Conservation (phyloP, 1,284 basidiomycete genomes). For the Waitea zeae region DNA sequence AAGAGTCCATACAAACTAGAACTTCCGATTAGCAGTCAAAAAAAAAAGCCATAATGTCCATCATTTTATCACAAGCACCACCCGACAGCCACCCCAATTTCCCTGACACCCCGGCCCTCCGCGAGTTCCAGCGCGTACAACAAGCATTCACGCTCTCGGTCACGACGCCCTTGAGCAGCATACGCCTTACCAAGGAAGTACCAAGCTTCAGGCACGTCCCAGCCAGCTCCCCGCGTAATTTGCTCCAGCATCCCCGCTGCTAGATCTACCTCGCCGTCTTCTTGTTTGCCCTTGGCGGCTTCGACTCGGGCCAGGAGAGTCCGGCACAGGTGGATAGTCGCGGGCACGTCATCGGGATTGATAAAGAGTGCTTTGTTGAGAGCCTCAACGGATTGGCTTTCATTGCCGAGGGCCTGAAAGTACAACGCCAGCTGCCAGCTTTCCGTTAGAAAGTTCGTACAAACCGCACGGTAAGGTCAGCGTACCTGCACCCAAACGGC, state of each 20-base stretch:
- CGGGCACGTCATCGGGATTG: constrained; percentile 56
- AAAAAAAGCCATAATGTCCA: too few relatives aligned
- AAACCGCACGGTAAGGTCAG: too few relatives aligned
- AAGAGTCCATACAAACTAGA: too few relatives aligned
- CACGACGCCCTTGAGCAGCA: constrained; percentile 51
- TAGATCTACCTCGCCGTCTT: constrained; percentile 47
- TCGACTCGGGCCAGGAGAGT: constrained; percentile 38
- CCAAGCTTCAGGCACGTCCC: constrained; percentile 89
- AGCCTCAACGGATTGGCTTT: constrained; percentile 49
- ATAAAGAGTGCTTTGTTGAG: constrained; percentile 78
- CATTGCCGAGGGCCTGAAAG: constrained; percentile 37
- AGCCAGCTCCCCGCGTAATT: constrained; percentile 49
- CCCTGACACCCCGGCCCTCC: constrained; percentile 46
- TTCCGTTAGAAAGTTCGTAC: too few relatives aligned
- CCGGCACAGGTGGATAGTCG: constrained; percentile 60
- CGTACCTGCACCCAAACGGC: constrained; percentile 86
- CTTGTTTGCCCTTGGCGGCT: constrained; percentile 9
- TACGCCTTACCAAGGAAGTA: constrained; percentile 73
- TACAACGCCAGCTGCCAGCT: constrained; percentile 65
- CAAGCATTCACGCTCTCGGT: constrained; percentile 62
- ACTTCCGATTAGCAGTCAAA: too few relatives aligned
- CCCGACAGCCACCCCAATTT: constrained; percentile 44
- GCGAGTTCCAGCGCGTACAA: constrained; percentile 57
- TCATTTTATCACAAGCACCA: constrained; percentile 59
- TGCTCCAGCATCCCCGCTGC: constrained; percentile 52